These are phyloP conservation scores for Neonectria punicea DNA, from an alignment of 2,329 filamentous ascomycete genomes.

Conservation along the genomic window DNA sequence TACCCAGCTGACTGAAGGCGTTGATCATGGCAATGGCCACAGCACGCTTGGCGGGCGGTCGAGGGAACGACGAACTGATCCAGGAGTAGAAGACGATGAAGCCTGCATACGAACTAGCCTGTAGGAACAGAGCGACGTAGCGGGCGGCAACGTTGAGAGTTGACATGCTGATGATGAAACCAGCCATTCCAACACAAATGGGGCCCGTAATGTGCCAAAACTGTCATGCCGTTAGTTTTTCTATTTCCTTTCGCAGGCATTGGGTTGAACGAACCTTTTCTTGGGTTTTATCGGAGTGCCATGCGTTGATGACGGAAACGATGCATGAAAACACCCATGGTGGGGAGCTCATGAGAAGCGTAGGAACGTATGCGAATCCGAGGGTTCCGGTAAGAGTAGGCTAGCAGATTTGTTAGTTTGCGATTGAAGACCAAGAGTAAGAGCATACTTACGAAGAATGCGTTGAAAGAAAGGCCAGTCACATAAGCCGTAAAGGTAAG, in stretches of 20 bases:
- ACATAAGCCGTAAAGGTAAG: constrained; percentile 70
- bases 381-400: constrained; percentile 64
- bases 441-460: constrained; percentile 60
- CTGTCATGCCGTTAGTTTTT: constrained; percentile 40
- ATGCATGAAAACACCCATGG: constrained; percentile 70
- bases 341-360: constrained; percentile 65
- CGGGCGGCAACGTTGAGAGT: constrained; percentile 66
- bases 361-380: constrained; percentile 62
- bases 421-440: not conserved
- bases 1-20: constrained; percentile 66
- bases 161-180: constrained; percentile 70
- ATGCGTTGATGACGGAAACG: constrained; percentile 64
- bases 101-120: constrained; percentile 66
- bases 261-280: constrained; percentile 56
- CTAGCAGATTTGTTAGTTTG: constrained; percentile 39
- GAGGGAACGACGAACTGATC: constrained; percentile 67
- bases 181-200: constrained; percentile 62
- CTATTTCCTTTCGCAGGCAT: not conserved
- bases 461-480: constrained; percentile 67
- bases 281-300: constrained; percentile 65
- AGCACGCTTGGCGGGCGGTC: constrained; percentile 69
- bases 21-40: constrained; percentile 71
- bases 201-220: constrained; percentile 69
- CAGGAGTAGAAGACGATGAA: constrained; percentile 69
- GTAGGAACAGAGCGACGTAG: constrained; percentile 70